Base-by-base conservation (phyloP, 2,329 filamentous ascomycete species). In the Incumbomyces delicatus region DNA sequence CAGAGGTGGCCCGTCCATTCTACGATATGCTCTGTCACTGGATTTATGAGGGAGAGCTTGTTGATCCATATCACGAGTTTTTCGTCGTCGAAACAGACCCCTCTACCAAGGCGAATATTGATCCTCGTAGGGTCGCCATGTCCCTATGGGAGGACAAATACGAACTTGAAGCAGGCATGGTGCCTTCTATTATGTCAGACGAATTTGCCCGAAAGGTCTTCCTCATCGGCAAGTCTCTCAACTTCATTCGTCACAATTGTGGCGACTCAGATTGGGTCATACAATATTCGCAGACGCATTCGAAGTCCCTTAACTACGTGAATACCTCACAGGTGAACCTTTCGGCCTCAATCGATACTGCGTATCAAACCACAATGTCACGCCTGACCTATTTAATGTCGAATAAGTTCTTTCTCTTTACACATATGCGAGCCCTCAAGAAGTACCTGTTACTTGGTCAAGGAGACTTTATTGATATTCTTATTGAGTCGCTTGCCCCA, bases 81-180 rank as follows among this genome's bases (percentile, higher is more conserved):
- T 96, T 98, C 58, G 89, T 98, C 16, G 81, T 81, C 16, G 87
- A 95, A 62, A 87, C 90, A 56, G 77, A 81, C 44, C 74, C 78
- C 56, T 57, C 67, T 52, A 63, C 65, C 41, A 63, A 70, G 58
- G 72, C 78, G 50, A 69, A 73, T 48, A 59, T 65, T 22, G 69
- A 73, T 55, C 69, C 68, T 22, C 62, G 70, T 31, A 65, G 68
- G 43, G 67, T 69, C 38, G 85, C 86, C 13, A 89, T 84, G 32
- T 95, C 89, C 55, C 89, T 96, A 1, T 98, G 92, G 92, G 89
- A 96, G 64, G 88, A 95, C 65, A 96, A 96, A 63, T 98, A 95
- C 67, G 85, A 87, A 60, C 74, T 95, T 33, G 82, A 86, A 56
- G 76, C 85, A 49, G 75, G 78, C 40, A 92, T 95, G 85, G 81